Evolutionary conservation across 2,329 filamentous ascomycete species (phyloP), one percentile per base, ranked within the genome.

Genomic region (Escovopsis sp.): DNA sequence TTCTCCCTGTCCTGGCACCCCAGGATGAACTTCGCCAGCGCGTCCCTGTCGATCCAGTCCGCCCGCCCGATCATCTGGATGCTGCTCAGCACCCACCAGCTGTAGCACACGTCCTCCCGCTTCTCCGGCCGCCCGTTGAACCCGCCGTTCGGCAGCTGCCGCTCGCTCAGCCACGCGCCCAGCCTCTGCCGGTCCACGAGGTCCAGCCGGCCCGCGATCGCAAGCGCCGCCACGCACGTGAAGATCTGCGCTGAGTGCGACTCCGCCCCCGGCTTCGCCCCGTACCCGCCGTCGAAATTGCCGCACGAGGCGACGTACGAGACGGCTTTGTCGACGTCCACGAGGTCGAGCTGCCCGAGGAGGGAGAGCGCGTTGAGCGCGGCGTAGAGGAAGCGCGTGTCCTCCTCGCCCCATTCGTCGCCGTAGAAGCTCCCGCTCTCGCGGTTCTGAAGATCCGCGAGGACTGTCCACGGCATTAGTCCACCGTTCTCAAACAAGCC

Each of bases 21-120:
- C 39, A 98, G 60, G 36, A 98, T 94, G 58, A 94, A 98, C 17
- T 59, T 56, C 35, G 76, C 70, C 48, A 98, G 69, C 51, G 83
- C 82, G 38, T 77, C 67, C 34, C 76, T 72, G 61, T 98, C 84
- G 52, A 98, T 92, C 90, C 90, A 98, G 55, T 94, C 83, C 35
- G 86, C 69, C 37, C 79, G 77, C 36, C 71, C 76, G 45, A 98
- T 82, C 69, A 96, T 94, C 31, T 81, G 79, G 45, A 98, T 62
- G 54, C 87, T 94, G 52, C 83, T 88, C 51, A 88, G 63, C 31
- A 96, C 90, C 90, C 90, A 98, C 90, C 90, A 98, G 55, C 85
- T 94, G 61, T 98, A 98, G 62, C 90, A 98, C 12, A 94, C 88
- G 55, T 98, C 90, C 54, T 94, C 88, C 42, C 82, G 63, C 64